Evolutionary conservation across 768 basidiomycete genomes (phyloP).

Genomic region (Amyloporia xantha): DNA sequence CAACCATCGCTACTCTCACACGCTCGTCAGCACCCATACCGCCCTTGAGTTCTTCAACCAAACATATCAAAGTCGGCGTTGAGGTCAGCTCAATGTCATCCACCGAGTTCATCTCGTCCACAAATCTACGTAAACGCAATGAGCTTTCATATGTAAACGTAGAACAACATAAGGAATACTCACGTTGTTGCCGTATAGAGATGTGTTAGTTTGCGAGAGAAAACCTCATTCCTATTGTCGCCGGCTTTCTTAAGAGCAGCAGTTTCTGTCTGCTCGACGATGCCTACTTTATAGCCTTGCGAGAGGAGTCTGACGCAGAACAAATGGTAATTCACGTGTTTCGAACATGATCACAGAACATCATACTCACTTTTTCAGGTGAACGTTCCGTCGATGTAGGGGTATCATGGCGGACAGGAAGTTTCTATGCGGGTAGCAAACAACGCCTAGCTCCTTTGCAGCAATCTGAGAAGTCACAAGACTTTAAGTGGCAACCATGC

Average conservation of each 20-base stretch:
- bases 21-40: slow-evolving; percentile 38
- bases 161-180: slow-evolving; percentile 22
- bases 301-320: slow-evolving; percentile 65
- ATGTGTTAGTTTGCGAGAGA: slow-evolving; percentile 67
- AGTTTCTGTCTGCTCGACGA: slow-evolving; percentile 79
- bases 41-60: slow-evolving; percentile 52
- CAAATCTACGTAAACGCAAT: slow-evolving; percentile 46
- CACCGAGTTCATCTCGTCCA: slow-evolving; percentile 66
- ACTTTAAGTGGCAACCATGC: neutral
- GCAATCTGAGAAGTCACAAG: slow-evolving; percentile 64
- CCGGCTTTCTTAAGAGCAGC: slow-evolving; percentile 83
- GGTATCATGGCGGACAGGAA: slow-evolving; percentile 75
- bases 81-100: slow-evolving; percentile 52
- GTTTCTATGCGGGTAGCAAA: slow-evolving; percentile 64
- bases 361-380: slow-evolving; percentile 60
- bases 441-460: slow-evolving; percentile 71
- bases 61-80: slow-evolving; percentile 67
- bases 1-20: slow-evolving; percentile 61
- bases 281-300: slow-evolving; percentile 76
- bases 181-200: slow-evolving; percentile 87
- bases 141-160: slow-evolving; percentile 25
- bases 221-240: slow-evolving; percentile 67
- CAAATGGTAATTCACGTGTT: no score
- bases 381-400: slow-evolving; percentile 55
- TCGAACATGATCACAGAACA: neutral